Evolutionary conservation across 306 rosid genomes (phyloP).

Genomic region (Begonia peltatifolia): DNA sequence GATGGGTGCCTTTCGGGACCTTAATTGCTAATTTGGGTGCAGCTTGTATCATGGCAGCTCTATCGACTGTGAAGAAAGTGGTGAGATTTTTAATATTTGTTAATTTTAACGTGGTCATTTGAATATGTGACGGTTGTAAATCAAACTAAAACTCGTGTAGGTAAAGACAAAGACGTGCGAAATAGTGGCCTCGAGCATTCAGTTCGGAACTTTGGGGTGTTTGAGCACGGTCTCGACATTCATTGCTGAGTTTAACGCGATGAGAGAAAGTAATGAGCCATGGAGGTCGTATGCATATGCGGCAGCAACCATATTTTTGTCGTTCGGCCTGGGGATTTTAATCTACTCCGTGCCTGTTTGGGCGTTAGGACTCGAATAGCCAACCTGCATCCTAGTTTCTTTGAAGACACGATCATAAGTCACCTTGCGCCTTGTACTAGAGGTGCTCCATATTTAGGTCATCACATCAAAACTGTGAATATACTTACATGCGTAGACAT

Average conservation of each 20-base stretch:
- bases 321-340: constrained; percentile 45
- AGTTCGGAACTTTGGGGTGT: constrained; percentile 69
- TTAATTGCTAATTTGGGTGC: constrained; percentile 69
- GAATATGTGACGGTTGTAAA: background rate
- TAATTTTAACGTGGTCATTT: too few relatives aligned
- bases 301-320: constrained; percentile 31
- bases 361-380: constrained; percentile 29
- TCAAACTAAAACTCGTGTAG: constrained; percentile 19
- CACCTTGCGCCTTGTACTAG: too few relatives aligned
- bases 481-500: too few relatives aligned
- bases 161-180: constrained; percentile 36
- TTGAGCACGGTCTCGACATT: constrained; percentile 86
- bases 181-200: constrained; percentile 39
- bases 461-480: too few relatives aligned
- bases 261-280: constrained; percentile 51
- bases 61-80: constrained; percentile 34
- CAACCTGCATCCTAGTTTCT: too few relatives aligned
- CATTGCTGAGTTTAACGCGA: constrained; percentile 65
- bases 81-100: constrained; percentile 8
- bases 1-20: constrained; percentile 74
- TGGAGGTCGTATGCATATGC: constrained; percentile 73
- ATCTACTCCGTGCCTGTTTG: constrained; percentile 60
- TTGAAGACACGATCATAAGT: too few relatives aligned
- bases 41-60: constrained; percentile 72
- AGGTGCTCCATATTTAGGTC: too few relatives aligned